Percentiles rank a stretch among this genome's conserved stretches.
These are phyloP conservation scores for Pyrus bretschneideri DNA, from an alignment of 306 rosid species.

Conservation along the genomic window DNA sequence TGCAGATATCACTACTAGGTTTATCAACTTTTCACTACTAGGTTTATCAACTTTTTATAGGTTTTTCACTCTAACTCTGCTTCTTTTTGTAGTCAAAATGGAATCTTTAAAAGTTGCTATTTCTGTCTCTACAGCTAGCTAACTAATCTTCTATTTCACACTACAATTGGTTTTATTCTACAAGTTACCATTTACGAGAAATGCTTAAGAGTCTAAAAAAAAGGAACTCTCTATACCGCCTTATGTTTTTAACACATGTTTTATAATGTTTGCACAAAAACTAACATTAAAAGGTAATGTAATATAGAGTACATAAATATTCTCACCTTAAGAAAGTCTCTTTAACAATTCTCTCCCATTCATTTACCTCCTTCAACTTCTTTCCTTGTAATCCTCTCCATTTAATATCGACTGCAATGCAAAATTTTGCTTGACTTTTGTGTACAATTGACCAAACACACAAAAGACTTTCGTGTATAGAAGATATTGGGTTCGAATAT, in stretches of 20 bases:
- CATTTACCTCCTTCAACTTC: not conserved
- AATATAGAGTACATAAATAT: no score
- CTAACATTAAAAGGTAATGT: no score
- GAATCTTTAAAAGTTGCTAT: not conserved
- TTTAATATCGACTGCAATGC: not conserved
- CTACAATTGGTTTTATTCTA: not conserved
- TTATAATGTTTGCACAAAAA: no score
- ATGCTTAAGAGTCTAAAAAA: no score
- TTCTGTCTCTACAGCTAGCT: not conserved
- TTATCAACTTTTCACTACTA: not conserved
- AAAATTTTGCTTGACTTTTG: not conserved
- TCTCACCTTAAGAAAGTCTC: no score
- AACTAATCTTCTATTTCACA: not conserved
- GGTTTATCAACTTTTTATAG: no score
- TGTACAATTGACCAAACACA: not conserved
- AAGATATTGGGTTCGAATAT: not conserved
- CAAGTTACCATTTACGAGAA: no score
- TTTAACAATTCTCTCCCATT: not conserved
- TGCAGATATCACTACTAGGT: not conserved
- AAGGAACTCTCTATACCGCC: rapidly evolving
- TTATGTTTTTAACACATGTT: no score
- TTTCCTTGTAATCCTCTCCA: not conserved
- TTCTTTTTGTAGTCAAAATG: not conserved
- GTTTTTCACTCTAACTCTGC: not conserved
- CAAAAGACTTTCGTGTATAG: not conserved